A percentile compares a stretch with the other conserved stretches of the same genome.
Evolutionary conservation across 2,329 filamentous ascomycete genomes (phyloP).

Genomic region (Pseudohalonectria lignicola): DNA sequence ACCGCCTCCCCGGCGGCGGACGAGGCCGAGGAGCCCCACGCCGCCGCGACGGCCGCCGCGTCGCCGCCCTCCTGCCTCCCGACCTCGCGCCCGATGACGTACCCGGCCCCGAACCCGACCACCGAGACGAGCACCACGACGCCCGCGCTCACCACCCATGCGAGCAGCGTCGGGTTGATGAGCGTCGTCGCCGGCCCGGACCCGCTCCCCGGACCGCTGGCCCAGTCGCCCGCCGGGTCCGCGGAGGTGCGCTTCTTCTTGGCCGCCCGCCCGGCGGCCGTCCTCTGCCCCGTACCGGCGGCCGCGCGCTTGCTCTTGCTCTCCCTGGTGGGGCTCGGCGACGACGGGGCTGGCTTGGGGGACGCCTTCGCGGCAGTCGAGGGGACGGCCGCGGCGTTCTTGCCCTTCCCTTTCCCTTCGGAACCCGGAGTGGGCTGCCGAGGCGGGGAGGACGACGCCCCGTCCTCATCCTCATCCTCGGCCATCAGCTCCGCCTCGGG

Average conservation of each 20-base stretch:
- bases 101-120: conserved; percentile 58
- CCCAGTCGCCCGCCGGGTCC: conserved; percentile 16
- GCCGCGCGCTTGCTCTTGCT: conserved; percentile 40
- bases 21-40: conserved; percentile 5
- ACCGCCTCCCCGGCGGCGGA: conserved; percentile 31
- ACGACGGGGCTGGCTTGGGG: background rate
- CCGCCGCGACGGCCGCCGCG: conserved; percentile 28
- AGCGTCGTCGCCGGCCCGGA: conserved; percentile 23
- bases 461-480: conserved; percentile 15
- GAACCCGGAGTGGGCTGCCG: background rate
- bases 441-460: conserved; percentile 10
- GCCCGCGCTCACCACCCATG: conserved; percentile 56
- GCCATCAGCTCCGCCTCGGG: conserved; percentile 48
- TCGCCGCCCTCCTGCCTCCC: conserved; percentile 47
- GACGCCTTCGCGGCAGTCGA: background rate
- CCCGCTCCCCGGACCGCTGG: too few relatives aligned
- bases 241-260: conserved; percentile 47
- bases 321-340: background rate
- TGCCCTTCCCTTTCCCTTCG: background rate
- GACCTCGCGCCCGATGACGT: conserved; percentile 56
- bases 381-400: background rate
- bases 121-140: conserved; percentile 58
- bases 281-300: conserved; percentile 21
- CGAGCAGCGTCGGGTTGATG: conserved; percentile 49
- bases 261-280: conserved; percentile 28